Evolutionary conservation across 148 eudicot species (phyloP).

Genomic region (Rhododendron simsii): DNA sequence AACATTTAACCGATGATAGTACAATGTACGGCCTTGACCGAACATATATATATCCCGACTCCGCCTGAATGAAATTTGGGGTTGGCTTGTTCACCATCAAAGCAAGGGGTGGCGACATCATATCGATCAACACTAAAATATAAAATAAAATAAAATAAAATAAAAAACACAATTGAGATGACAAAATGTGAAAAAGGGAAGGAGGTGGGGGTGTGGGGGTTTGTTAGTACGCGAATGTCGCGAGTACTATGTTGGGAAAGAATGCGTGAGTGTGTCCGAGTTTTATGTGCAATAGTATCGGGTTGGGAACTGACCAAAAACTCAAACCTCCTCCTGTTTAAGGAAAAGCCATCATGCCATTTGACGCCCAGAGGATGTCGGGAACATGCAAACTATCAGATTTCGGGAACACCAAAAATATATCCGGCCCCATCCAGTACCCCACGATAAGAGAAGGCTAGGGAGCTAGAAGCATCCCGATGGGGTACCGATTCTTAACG

Average conservation of each 20-base stretch:
- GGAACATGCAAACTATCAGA: conserved; percentile 29
- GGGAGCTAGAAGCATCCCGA: too few relatives aligned
- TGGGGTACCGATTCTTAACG: too few relatives aligned
- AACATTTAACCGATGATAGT: too few relatives aligned
- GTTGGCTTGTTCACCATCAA: background rate
- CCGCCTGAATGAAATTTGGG: too few relatives aligned
- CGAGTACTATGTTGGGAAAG: conserved; percentile 13
- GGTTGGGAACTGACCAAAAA: conserved; percentile 15
- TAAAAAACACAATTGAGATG: background rate
- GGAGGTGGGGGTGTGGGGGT: background rate
- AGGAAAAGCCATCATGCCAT: conserved; percentile 32
- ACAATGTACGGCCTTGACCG: background rate
- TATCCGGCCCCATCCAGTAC: background rate
- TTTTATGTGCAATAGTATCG: background rate
- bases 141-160: too few relatives aligned
- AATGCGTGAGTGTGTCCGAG: conserved; percentile 7
- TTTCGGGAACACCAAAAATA: conserved; percentile 4
- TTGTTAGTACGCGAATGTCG: conserved; percentile 4
- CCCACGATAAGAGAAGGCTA: background rate
- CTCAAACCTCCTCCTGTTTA: conserved; percentile 10
- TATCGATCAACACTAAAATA: too few relatives aligned
- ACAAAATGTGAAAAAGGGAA: background rate
- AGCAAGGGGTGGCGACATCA: background rate
- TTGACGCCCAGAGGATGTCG: conserved; percentile 19
- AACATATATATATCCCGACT: background rate